Percentiles rank a stretch among this genome's conserved stretches.
Conservation (phyloP, 176 grass and related monocot species). For the Aegilops tauschii region DNA sequence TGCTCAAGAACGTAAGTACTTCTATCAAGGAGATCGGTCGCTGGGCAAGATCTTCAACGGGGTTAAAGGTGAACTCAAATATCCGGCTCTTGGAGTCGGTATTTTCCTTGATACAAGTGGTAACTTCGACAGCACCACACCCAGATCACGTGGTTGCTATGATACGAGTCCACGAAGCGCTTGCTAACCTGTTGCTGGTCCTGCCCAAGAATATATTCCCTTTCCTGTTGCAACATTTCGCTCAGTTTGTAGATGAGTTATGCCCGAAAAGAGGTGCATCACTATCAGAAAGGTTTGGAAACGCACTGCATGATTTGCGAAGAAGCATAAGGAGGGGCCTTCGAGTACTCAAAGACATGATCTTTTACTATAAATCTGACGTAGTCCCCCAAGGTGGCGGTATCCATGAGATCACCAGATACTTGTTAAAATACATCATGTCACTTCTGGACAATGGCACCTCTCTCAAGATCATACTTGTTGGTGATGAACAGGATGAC, state of each 20-base stretch:
- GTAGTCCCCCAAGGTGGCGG: background rate
- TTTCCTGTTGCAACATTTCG: background rate
- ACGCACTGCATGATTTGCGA: background rate
- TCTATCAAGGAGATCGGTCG: background rate
- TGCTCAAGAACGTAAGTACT: background rate
- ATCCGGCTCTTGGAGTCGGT: background rate
- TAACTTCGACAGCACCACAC: background rate
- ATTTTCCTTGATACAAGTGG: background rate
- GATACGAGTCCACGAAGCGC: background rate
- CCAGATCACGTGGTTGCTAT: background rate
- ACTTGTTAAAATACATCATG: background rate
- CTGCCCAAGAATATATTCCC: background rate
- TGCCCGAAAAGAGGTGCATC: background rate
- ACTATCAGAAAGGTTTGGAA: background rate
- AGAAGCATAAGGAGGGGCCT: background rate
- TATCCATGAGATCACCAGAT: slow-evolving; percentile 10
- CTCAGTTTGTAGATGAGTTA: slow-evolving; percentile 4
- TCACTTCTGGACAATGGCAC: background rate
- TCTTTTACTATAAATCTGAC: background rate
- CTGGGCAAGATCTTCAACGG: slow-evolving; percentile 5
- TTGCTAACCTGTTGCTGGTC: background rate
- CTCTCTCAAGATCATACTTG: background rate
- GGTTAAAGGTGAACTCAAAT: background rate
- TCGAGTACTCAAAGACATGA: background rate
- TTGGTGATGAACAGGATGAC: background rate